Percentiles rank a stretch among this genome's conserved stretches.
These are phyloP conservation scores for Aspergillus ostianus DNA, from an alignment of 495 filamentous ascomycete genomes.

Conservation along the genomic window DNA sequence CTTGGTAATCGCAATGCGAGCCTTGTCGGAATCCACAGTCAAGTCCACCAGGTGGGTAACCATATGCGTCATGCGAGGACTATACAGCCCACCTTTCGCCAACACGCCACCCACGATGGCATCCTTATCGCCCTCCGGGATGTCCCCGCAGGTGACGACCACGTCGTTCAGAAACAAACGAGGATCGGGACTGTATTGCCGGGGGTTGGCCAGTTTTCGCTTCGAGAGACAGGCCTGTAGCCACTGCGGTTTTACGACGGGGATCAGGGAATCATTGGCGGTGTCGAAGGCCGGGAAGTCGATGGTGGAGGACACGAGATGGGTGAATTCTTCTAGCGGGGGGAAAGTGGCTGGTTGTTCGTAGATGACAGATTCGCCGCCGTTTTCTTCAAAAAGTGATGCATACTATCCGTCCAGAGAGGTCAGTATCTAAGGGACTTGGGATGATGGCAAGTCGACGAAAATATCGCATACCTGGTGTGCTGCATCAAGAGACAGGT, in stretches of 20 bases:
- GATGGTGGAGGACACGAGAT: conserved; percentile 79
- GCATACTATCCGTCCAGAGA: conserved; percentile 29
- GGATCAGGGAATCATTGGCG: conserved; percentile 68
- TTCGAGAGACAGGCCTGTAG: conserved; percentile 65
- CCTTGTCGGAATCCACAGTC: conserved; percentile 71
- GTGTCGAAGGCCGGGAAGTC: conserved; percentile 83
- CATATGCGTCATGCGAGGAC: conserved; percentile 60
- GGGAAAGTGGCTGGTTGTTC: conserved; percentile 45
- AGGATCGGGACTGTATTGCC: conserved; percentile 87
- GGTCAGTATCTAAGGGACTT: conserved; percentile 5
- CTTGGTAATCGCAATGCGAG: conserved; percentile 59
- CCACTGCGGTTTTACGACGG: conserved; percentile 86
- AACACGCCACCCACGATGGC: conserved; percentile 86
- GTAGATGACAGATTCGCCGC: conserved; percentile 49
- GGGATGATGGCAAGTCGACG: not conserved
- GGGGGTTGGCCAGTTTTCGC: conserved; percentile 67
- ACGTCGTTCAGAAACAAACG: conserved; percentile 84
- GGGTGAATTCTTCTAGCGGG: conserved; percentile 62
- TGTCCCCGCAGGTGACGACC: conserved; percentile 70
- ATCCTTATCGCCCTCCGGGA: conserved; percentile 87
- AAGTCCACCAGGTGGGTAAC: conserved; percentile 90
- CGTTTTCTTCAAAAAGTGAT: conserved; percentile 47
- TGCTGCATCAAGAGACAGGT: conserved; percentile 44
- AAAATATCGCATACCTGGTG: conserved; percentile 35
- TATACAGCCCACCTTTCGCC: conserved; percentile 84